These are phyloP conservation scores for Solanum chacoense DNA, from an alignment of 305 asterid species.

Conservation along the genomic window DNA sequence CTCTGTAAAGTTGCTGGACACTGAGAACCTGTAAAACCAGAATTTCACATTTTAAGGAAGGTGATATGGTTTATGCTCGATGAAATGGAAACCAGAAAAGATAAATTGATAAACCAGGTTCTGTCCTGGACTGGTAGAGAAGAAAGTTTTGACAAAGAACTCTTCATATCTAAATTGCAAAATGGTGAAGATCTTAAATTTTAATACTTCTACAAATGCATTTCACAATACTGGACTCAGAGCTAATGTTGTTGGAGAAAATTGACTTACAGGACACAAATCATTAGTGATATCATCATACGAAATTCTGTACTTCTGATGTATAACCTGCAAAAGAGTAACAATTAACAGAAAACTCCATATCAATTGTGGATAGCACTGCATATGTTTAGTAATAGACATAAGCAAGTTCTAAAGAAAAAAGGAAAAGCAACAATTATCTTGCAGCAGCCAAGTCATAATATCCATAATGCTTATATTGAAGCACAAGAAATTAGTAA, in stretches of 20 bases:
- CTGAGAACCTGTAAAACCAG: constrained; percentile 59
- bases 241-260: neutral
- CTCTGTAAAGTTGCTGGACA: constrained; percentile 94
- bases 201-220: neutral
- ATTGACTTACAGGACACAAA: constrained; percentile 84
- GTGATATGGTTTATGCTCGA: neutral
- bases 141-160: neutral
- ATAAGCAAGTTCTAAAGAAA: neutral
- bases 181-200: neutral
- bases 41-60: neutral
- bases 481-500: neutral
- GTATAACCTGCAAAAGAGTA: constrained; percentile 65
- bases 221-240: neutral
- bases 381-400: neutral
- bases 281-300: constrained; percentile 88
- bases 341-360: neutral
- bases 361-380: neutral
- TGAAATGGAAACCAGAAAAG: neutral
- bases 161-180: neutral
- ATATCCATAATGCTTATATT: neutral
- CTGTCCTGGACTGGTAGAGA: neutral
- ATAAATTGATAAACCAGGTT: neutral
- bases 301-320: constrained; percentile 91
- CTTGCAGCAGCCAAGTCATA: neutral
- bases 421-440: neutral